Evolutionary conservation across 2,329 filamentous ascomycete genomes (phyloP).

Genomic region (Epichloe hybrida): DNA sequence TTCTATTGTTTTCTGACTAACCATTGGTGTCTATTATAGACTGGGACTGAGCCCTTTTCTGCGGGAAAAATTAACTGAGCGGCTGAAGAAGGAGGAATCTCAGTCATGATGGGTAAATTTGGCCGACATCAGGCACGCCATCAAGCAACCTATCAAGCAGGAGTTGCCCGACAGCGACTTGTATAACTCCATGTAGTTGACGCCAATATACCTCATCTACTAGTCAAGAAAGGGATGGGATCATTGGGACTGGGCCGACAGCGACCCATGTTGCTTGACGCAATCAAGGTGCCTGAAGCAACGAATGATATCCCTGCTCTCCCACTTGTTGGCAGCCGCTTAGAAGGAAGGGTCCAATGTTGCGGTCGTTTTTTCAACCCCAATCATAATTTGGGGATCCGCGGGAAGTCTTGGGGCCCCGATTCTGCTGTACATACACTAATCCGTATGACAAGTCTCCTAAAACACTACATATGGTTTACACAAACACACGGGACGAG

Average conservation of each 20-base stretch:
- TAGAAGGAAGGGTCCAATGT: no score
- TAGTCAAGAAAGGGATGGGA: background rate
- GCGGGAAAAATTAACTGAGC: conserved; percentile 38
- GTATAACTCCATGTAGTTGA: background rate
- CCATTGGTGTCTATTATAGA: conserved; percentile 7
- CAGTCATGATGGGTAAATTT: background rate
- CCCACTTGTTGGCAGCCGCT: background rate
- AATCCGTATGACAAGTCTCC: no score
- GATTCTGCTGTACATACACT: no score
- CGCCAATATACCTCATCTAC: background rate
- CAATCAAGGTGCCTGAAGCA: background rate
- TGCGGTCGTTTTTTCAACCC: no score
- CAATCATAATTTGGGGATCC: no score
- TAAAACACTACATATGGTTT: no score
- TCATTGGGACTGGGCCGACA: background rate
- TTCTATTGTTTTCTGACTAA: conserved; percentile 10
- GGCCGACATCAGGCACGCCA: background rate
- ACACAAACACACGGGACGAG: no score
- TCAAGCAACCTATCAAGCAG: background rate
- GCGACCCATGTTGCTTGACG: background rate
- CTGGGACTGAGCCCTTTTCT: conserved; percentile 29
- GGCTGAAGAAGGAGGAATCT: conserved; percentile 33
- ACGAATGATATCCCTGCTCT: background rate
- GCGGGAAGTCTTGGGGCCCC: no score
- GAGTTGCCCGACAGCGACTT: background rate